Evolutionary conservation across 106 monocot species (phyloP), one percentile per base, ranked within the genome.

Genomic region (Dendrobium catenatum): DNA sequence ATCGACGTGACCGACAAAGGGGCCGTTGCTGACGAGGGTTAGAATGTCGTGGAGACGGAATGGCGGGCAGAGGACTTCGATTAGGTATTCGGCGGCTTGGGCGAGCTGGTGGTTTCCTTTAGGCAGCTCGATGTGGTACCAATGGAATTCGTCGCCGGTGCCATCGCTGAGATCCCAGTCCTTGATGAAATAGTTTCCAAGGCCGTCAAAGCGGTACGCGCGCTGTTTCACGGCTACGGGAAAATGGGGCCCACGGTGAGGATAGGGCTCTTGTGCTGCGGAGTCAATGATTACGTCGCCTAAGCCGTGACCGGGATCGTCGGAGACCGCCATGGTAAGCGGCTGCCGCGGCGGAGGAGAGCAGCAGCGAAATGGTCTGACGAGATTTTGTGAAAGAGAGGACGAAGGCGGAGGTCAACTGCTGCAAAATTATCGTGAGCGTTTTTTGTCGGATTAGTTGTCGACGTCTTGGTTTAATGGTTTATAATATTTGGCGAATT

Each of bases 81-180:
- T 98, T 20, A 98, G 88, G 77, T 87, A 81, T 70, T 98, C 91
- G 15, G 98, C 91, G 49, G 86, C 85, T 46, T 85, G 70, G 22
- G 91, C 81, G 41, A 91, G 91, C 75, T 86, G 90, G 44, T 86
- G 89, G 64, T 84, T 79, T 24, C 85, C 83, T 72, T 88, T 86
- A 29, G 97, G 92, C 46, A 98, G 94, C 84, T 98, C 97, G 19
- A 98, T 91, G 81, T 98, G 97, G 84, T 95, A 90, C 97, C 97
- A 98, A 61, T 82, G 76, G 81, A 92, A 92, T 59, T 86, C 80
- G 5, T 75, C 56, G 6, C 83, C 88, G 22, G n/a, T 13, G 29
- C 80, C 88, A 29, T 85, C 83, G 19, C 64, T 17, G 18, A 89
- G 79, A 77, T 92, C 88, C 86, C 86, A 92, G 2, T 86, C 84